Evolutionary conservation across 2,329 filamentous ascomycete genomes (phyloP), one percentile per base, ranked within the genome.

Genomic region (Tolypocladium tundrense): DNA sequence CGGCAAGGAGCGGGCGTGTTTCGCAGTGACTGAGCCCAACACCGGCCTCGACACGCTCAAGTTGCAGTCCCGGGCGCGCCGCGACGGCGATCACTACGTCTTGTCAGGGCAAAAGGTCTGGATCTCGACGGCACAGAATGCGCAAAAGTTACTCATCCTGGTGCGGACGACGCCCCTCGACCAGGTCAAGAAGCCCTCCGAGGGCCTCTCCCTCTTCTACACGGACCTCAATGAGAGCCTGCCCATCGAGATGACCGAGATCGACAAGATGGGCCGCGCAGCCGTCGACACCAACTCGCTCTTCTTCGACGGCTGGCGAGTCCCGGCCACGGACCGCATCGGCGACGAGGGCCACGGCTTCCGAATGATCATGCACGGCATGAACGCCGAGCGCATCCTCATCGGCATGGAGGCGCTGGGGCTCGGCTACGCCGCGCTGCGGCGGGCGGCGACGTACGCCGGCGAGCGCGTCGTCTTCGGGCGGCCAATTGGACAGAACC

Each of bases 261-360:
- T 95, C 64, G 85, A 83, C 72, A 95, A 95, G 70, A 94, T 95
- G 89, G 91, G 91, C 10, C 88, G 89, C 0, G 77, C 88, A 16
- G 88, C 89, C 0, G 84, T 95, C 1, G 90, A 94, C 66, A 88
- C 90, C 0, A 94, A 95, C 63, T 88, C 93, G 67, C 87, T 95
- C 1, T 94, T 94, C 71, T 94, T 95, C 68, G 88, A 94, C 69
- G 83, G 86, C 63, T 95, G 92, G 69, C 69, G 72, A 2, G 83
- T 94, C n/a, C 82, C 86, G 0, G 78, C 79, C 0, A 77, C 84
- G 48, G 77, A 83, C 0, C 74, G 93, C 0, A 82, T 95, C 50
- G 90, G 90, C 0, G 68, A 82, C 39, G 88, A 93, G 69, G 85
- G 86, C 4, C 80, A 89, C 59, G 90, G 91, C 0, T 95, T 95